Evolutionary conservation across 2,329 filamentous ascomycete genomes (phyloP), one percentile per base, ranked within the genome.

Genomic region (Pseudovirgaria hyperparasitica): DNA sequence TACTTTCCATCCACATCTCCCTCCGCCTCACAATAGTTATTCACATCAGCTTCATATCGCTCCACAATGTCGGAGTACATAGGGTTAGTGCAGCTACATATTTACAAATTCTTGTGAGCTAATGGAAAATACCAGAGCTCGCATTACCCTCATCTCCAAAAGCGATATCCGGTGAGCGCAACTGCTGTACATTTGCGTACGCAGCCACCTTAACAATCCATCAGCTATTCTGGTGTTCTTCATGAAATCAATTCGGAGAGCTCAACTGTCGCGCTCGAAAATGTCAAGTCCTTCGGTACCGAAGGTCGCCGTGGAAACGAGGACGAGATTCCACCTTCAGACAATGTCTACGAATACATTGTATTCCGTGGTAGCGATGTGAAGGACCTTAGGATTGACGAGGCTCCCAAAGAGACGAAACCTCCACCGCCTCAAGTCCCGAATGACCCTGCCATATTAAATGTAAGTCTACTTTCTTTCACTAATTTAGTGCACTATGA

Each of bases 201-300:
- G 18, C 23, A 9, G 26, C 21, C 15, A 8, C 23, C 27, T 30
- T 36, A 12, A 41, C 29, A 9, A 12, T 29, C 32, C 29, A 34
- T 32, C 48, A 94, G 86, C 60, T 96, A 96, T 63, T 82, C 92
- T 50, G 90, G 90, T 42, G 87, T 81, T 29, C 75, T 98, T 27
- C 85, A 94, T 62, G 82, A 94, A 57, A 98, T 98, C 70, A 94
- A 94, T 59, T 92, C 87, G 36, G 86, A 93, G 57, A 81, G 84
- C 43, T 92, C 87, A 24, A 96, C 90, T 39, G 92, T 98, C 48
- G 92, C 90, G 22, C 75, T 98, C 39, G 86, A 98, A 54, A 87
- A 93, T 70, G 90, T 98, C 53, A 73, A 76, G 37, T 96, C 87
- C 4, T 92, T 78, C 50, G 90, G 90, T 42, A 94, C 90, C 16